Conservation (phyloP, 768 basidiomycete genomes). For the Crassisporium funariophilum region DNA sequence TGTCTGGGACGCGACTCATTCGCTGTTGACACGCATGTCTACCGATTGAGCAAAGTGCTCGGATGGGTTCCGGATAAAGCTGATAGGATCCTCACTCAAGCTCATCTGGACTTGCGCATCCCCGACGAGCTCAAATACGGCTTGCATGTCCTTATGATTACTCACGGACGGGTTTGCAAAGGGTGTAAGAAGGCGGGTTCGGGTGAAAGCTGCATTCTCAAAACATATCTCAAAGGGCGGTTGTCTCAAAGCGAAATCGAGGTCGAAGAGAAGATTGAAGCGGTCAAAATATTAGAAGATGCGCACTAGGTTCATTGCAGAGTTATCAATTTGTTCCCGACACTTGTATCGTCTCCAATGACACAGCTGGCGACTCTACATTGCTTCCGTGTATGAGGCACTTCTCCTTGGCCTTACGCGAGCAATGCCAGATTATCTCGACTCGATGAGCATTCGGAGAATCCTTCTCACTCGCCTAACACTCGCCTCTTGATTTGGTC, state of each 20-base stretch:
- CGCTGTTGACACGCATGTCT: conserved; percentile 68
- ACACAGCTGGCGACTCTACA: too few species aligned
- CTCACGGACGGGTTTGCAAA: conserved; percentile 54
- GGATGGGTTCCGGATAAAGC: conserved; percentile 52
- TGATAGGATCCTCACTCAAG: conserved; percentile 55
- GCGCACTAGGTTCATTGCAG: too few species aligned
- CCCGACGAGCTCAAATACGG: conserved; percentile 58
- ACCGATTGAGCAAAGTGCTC: conserved; percentile 50
- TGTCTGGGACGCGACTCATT: conserved; percentile 62
- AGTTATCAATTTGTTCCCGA: too few species aligned
- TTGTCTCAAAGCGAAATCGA: not conserved
- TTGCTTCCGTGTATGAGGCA: too few species aligned
- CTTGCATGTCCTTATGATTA: conserved; percentile 60
- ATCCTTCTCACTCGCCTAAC: too few species aligned
- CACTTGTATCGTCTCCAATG: too few species aligned
- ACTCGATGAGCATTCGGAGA: too few species aligned
- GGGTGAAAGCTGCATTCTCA: conserved; percentile 30
- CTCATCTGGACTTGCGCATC: conserved; percentile 54
- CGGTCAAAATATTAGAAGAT: too few species aligned
- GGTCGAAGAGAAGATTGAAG: not conserved
- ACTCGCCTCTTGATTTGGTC: too few species aligned
- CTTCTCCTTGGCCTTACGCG: too few species aligned
- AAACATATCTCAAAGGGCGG: conserved; percentile 28
- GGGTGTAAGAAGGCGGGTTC: conserved; percentile 47
- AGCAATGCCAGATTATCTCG: too few species aligned